Evolutionary conservation across 225 moss, liverwort and hornwort genomes (phyloP), one percentile per base, ranked within the genome.

Genomic region (Asterella californica): DNA sequence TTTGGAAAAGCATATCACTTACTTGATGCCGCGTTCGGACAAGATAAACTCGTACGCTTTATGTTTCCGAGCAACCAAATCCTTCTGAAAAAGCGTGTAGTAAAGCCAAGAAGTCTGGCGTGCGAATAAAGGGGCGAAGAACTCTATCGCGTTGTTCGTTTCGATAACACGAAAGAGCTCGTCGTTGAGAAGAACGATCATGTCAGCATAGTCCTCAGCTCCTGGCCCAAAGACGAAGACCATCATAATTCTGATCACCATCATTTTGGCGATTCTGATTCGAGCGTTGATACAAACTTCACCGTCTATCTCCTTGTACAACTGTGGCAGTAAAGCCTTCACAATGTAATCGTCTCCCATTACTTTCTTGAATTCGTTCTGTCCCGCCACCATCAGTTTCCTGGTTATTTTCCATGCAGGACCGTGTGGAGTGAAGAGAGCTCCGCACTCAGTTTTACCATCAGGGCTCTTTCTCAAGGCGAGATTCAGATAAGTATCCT

Each of bases 161-260:
- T 68, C 68, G 27, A 68, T 68, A 3, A 17, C 27, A 25, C 10
- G 34, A 21, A 68, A 68, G 3, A 68, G 68, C 0, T 68, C 34
- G 21, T 68, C 68, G 27, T 68, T 68, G 7, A 68, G 68, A 33
- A 33, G 68, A 24, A 33, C 32, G 21, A 68, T 68, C 33, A 10
- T 27, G 33, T 68, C 34, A 10, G 68, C 68, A 32, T 68, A 68
- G 30, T 12, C 1, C 68, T 68, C 68, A 10, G 68, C 68, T 68
- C 68, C 68, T 10, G 68, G 68, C 10, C 68, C 68, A 33, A 68
- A 68, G 17, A 68, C 68, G 36, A 68, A 68, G 11, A 68, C 68
- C 34, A 37, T 9, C 68, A 68, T 0, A 12, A 36, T 68, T 10
- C 68, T 68, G 25, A 37, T 36, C 15, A 68, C 68, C 68, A 68